Conservation (phyloP, 2,329 filamentous ascomycete species). For the Diaporthe amygdali region DNA sequence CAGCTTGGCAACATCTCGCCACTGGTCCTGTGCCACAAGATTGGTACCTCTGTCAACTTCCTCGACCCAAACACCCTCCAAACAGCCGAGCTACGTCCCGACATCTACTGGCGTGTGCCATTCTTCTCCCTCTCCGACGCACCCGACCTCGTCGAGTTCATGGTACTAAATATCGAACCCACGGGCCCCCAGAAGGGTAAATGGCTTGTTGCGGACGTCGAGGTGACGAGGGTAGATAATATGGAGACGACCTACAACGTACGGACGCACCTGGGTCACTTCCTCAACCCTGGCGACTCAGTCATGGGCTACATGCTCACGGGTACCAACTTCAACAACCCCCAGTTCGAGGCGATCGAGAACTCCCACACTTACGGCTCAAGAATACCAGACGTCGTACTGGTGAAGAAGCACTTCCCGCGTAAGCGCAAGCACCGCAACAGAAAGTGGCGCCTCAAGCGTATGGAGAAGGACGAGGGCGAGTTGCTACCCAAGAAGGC, state of each 20-base stretch:
- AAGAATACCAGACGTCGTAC: conserved; percentile 86
- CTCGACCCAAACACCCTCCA: conserved; percentile 91
- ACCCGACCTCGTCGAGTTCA: conserved; percentile 86
- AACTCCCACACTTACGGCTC: conserved; percentile 75
- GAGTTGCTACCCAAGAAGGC: conserved; percentile 86
- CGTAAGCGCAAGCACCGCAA: conserved; percentile 81
- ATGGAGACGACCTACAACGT: conserved; percentile 89
- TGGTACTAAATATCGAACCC: conserved; percentile 92
- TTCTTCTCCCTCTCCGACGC: conserved; percentile 86
- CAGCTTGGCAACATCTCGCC: conserved; percentile 87
- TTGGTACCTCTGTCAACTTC: conserved; percentile 89
- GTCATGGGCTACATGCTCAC: conserved; percentile 93
- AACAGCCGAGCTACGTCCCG: conserved; percentile 81
- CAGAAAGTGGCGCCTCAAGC: conserved; percentile 93
- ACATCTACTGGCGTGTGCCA: conserved; percentile 89
- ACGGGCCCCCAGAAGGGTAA: conserved; percentile 77
- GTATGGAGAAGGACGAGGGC: conserved; percentile 88
- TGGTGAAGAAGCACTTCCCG: conserved; percentile 97
- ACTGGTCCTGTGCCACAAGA: conserved; percentile 81
- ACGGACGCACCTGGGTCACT: conserved; percentile 84
- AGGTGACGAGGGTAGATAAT: conserved; percentile 85
- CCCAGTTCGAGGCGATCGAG: conserved; percentile 83
- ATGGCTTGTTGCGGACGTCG: conserved; percentile 85
- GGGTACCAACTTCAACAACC: conserved; percentile 92
- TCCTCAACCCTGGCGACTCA: conserved; percentile 88